phyloP scores from a whole-genome alignment of 805 yeast species.

The Metschnikowia hibisci region DNA sequence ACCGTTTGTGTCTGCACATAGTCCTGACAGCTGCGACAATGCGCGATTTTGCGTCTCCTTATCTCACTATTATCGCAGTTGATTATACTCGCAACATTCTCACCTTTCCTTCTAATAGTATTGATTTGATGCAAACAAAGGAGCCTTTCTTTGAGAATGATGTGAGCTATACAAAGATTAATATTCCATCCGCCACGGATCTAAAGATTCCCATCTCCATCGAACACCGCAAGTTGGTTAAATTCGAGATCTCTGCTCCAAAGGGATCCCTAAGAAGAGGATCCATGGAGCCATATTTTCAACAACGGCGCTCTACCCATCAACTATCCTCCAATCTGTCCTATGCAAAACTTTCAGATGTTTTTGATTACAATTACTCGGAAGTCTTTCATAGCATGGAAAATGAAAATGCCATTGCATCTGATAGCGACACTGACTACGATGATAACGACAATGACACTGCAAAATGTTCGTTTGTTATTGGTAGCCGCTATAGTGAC shows the following conservation, averaged over 20 bases:
- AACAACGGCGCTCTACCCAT: conserved; percentile 5
- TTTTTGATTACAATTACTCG: conserved; percentile 16
- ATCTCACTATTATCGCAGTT: not conserved
- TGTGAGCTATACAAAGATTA: conserved; percentile 8
- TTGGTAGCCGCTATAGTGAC: not conserved
- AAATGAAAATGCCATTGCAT: conserved; percentile 14
- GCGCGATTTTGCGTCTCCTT: conserved; percentile 5
- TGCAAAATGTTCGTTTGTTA: not conserved
- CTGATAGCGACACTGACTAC: conserved; percentile 18
- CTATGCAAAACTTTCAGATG: conserved; percentile 16
- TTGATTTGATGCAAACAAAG: conserved; percentile 11
- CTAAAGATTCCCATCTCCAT: conserved; percentile 12
- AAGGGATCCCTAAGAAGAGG: conserved; percentile 12
- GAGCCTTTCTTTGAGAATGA: conserved; percentile 18
- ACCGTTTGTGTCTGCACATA: not conserved
- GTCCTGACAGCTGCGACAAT: no score
- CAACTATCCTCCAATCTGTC: conserved; percentile 11
- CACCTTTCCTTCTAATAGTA: not conserved
- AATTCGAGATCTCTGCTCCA: conserved; percentile 8
- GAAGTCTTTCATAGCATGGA: conserved; percentile 4
- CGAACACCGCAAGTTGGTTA: conserved; percentile 8
- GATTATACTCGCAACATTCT: not conserved
- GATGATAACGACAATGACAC: conserved; percentile 7
- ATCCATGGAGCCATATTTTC: conserved; percentile 18
- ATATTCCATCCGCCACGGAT: conserved; percentile 5